Evolutionary conservation across 306 rosid genomes (phyloP).

Genomic region (Prunus campanulata): DNA sequence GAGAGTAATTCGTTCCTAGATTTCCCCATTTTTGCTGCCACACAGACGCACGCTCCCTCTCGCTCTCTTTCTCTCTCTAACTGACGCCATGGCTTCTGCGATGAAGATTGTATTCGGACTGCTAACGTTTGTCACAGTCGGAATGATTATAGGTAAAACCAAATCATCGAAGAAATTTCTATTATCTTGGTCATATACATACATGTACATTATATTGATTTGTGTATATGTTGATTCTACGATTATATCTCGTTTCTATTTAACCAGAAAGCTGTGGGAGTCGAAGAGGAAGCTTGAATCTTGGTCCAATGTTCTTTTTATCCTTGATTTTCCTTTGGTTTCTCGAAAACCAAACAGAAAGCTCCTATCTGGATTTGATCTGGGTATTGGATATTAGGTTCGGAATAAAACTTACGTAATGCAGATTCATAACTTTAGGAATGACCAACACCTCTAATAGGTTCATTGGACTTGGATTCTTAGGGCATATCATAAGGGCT

Average conservation of each 20-base stretch:
- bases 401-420: neutral
- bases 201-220: neutral
- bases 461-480: neutral
- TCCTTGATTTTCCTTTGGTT: neutral
- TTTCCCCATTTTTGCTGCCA: neutral
- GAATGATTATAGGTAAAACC: constrained; percentile 84
- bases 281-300: neutral
- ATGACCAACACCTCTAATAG: neutral
- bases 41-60: neutral
- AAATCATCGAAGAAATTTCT: neutral
- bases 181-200: neutral
- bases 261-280: neutral
- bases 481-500: neutral
- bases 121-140: constrained; percentile 85
- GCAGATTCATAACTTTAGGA: neutral
- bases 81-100: constrained; percentile 47
- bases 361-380: neutral
- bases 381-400: neutral
- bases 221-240: neutral
- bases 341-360: neutral
- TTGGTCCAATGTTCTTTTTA: neutral
- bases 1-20: neutral
- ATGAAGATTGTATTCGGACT: constrained; percentile 85
- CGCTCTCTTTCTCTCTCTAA: neutral
- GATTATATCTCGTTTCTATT: neutral